A percentile compares a stretch with the other conserved stretches of the same genome.
These are phyloP conservation scores for Tolypocladium inflatum DNA, from an alignment of 2,329 filamentous ascomycete species.

Conservation along the genomic window DNA sequence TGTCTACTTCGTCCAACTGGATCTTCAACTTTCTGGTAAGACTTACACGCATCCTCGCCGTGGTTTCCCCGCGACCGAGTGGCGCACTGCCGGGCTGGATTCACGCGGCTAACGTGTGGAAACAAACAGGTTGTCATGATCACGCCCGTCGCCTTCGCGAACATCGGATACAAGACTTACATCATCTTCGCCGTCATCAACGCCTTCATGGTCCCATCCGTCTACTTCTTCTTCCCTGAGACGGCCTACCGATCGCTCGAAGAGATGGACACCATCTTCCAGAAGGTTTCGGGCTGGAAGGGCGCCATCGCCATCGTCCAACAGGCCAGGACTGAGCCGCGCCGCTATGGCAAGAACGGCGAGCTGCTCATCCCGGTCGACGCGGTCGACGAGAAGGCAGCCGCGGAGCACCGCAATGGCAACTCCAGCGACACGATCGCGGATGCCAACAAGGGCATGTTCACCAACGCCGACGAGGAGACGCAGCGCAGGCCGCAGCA, in stretches of 20 bases:
- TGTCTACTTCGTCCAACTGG: conserved; percentile 47
- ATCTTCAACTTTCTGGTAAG: conserved; percentile 50
- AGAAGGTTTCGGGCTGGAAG: conserved; percentile 37
- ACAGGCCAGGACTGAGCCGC: conserved; percentile 36
- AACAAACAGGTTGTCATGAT: conserved; percentile 46
- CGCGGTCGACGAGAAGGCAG: conserved; percentile 27
- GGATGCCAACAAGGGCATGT: conserved; percentile 14
- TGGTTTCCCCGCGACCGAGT: not conserved
- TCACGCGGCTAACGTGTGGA: not conserved
- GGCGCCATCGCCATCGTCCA: conserved; percentile 26
- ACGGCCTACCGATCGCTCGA: conserved; percentile 55
- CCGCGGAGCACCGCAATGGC: conserved; percentile 16
- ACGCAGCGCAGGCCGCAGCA: conserved; percentile 15
- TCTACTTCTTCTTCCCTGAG: conserved; percentile 57
- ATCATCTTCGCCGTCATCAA: conserved; percentile 60
- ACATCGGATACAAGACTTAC: conserved; percentile 51
- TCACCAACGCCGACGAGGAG: conserved; percentile 23
- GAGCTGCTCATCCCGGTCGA: conserved; percentile 41
- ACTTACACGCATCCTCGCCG: not conserved
- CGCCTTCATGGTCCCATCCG: conserved; percentile 44
- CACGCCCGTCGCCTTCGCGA: conserved; percentile 47
- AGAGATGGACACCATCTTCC: conserved; percentile 58
- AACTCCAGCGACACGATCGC: conserved; percentile 15
- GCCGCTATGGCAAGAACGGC: conserved; percentile 49
- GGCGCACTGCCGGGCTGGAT: not conserved